These are phyloP conservation scores for Pythium aquatile DNA, from an alignment of 352 stramenopile species.

Conservation along the genomic window DNA sequence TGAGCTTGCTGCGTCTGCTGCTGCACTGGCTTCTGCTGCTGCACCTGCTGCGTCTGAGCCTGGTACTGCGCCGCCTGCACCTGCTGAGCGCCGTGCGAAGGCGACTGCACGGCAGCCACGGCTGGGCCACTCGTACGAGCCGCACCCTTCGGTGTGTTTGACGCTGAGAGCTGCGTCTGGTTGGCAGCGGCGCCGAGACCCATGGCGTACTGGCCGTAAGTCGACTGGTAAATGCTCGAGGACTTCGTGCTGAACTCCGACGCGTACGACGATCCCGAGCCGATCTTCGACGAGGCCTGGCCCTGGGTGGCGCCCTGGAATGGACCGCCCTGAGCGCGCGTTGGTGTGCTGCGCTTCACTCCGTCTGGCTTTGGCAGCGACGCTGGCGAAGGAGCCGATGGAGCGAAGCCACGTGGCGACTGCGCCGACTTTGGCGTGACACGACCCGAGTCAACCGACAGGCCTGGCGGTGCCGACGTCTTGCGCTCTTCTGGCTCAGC, in stretches of 20 bases:
- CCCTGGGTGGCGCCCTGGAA: constrained; percentile 51
- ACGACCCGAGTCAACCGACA: constrained; percentile 68
- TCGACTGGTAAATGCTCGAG: constrained; percentile 68
- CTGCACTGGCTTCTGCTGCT: constrained; percentile 32
- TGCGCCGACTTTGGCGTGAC: constrained; percentile 64
- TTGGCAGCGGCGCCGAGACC: constrained; percentile 48
- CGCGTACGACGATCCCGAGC: constrained; percentile 45
- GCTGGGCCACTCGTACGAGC: constrained; percentile 12
- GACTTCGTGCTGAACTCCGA: constrained; percentile 52
- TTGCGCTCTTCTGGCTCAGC: constrained; percentile 39
- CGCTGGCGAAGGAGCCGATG: constrained; percentile 81
- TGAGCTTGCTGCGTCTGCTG: constrained; percentile 12
- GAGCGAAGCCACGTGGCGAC: constrained; percentile 59
- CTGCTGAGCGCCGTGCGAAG: constrained; percentile 38
- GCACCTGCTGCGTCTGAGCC: constrained; percentile 26
- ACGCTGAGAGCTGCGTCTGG: constrained; percentile 30
- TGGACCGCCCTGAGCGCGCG: constrained; percentile 40
- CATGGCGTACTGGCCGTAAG: constrained; percentile 84
- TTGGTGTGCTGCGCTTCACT: constrained; percentile 75
- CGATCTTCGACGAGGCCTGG: constrained; percentile 54
- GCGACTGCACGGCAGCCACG: constrained; percentile 48
- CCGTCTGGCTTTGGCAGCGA: constrained; percentile 84
- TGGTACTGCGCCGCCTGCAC: constrained; percentile 28
- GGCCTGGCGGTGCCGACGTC: constrained; percentile 62
- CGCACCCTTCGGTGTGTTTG: constrained; percentile 60